Base-by-base conservation (phyloP, 441 rosid genomes). In the Populus trichocarpa region DNA sequence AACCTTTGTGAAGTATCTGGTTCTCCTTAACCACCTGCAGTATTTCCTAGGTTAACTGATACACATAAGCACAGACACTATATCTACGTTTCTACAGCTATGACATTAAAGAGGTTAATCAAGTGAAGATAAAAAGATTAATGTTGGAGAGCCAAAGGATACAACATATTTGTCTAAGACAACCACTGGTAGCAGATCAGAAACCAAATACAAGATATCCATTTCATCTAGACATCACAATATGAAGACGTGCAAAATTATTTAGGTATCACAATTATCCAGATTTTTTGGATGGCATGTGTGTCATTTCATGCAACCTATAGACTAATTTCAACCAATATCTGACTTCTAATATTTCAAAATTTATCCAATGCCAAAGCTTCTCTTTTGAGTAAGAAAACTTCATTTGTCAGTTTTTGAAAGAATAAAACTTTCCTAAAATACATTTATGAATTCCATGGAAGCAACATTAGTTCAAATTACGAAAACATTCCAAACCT, bases 1-100 rank as follows among this genome's bases (percentile, higher is more conserved):
- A 86, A 78, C 99, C 99, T 85, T 94, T 96, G 86, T 86, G 93
- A 82, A 96, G 93, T 81, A 91, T 88, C 84, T 96, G 98, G 82
- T 94, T 96, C 86, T 94, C 99, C 88, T 92, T 96, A 69, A 96
- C 94, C 79, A 94, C 94, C 99, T 94, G 90, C 89, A 87, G 61
- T 14, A 69, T 18, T 72, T 63, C 70, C 59, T 50, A 4, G 20
- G 57, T 77, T 78, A 53, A 30, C 50, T 36, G 40, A 66, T 59
- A 18, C n/a, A 40, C 35, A 68, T 65, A 64, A 11, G 32, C 73
- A 70, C 25, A 70, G 28, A 77, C 63, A 72, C 10, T 26, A 30
- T 40, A 70, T 38, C 71, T 68, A 80, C 77, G 3, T 64, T 32
- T 74, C 63, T 20, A 59, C 28, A 59, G 50, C n/a, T 28, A 35